These are phyloP conservation scores for Stylonectria norvegica DNA, from an alignment of 2,329 filamentous ascomycete species.

Conservation along the genomic window DNA sequence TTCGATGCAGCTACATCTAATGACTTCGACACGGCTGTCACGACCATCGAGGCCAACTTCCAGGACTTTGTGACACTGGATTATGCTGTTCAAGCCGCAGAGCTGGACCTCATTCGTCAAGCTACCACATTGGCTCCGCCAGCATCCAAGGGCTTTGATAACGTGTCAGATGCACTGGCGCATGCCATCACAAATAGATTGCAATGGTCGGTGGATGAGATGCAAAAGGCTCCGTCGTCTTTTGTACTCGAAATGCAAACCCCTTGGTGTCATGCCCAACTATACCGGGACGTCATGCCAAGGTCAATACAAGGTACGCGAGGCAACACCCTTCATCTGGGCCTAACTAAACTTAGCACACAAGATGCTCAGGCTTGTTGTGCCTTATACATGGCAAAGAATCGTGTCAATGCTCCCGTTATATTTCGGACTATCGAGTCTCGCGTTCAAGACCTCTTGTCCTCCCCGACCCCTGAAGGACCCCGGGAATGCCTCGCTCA, in stretches of 20 bases:
- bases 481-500: conserved; percentile 36
- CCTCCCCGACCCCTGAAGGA: conserved; percentile 29
- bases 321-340: neutral
- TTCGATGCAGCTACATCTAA: conserved; percentile 4
- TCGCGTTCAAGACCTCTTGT: conserved; percentile 42
- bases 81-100: conserved; percentile 13
- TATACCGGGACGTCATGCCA: conserved; percentile 52
- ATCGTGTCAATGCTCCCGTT: conserved; percentile 42
- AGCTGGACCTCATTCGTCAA: conserved; percentile 21
- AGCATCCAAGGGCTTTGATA: conserved; percentile 19
- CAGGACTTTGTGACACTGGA: conserved; percentile 10
- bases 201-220: conserved; percentile 46
- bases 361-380: conserved; percentile 52
- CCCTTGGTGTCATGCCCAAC: conserved; percentile 51
- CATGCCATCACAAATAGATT: conserved; percentile 33
- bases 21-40: conserved; percentile 17
- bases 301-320: conserved; percentile 44
- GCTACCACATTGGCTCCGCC: conserved; percentile 22
- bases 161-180: conserved; percentile 18
- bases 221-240: conserved; percentile 45
- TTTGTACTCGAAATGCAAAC: conserved; percentile 50
- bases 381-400: conserved; percentile 51
- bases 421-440: conserved; percentile 48
- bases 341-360: conserved; percentile 3
- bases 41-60: conserved; percentile 14